A percentile compares a stretch with the other conserved stretches of the same genome.
These are phyloP conservation scores for Phaeoacremonium minimum DNA, from an alignment of 2,329 filamentous ascomycete genomes.

Conservation along the genomic window DNA sequence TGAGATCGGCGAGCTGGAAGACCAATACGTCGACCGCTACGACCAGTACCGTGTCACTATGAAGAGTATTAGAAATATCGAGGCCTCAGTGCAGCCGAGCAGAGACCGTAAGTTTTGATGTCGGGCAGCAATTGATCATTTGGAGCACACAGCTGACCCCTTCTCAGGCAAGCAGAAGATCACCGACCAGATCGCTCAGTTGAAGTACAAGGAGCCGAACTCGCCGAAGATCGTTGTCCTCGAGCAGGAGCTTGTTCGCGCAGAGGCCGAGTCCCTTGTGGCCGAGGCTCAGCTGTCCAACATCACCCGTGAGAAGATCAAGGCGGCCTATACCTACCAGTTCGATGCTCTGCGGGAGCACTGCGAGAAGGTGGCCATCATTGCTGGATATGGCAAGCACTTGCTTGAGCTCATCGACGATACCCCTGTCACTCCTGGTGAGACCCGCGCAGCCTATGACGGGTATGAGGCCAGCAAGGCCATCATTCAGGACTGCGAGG, in stretches of 20 bases:
- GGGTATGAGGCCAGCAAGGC: conserved; percentile 98
- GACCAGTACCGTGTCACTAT: conserved; percentile 99
- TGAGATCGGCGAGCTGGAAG: conserved; percentile 96
- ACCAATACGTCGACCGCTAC: conserved; percentile 97
- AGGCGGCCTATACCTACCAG: conserved; percentile 96
- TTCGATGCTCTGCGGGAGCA: conserved; percentile 97
- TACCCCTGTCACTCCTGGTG: conserved; percentile 92
- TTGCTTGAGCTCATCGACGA: conserved; percentile 96
- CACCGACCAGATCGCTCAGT: conserved; percentile 94
- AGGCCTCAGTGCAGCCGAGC: conserved; percentile 96
- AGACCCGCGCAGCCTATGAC: conserved; percentile 93
- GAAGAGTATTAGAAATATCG: conserved; percentile 99
- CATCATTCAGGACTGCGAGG: conserved; percentile 98
- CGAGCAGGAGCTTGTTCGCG: conserved; percentile 96
- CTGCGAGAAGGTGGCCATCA: conserved; percentile 96
- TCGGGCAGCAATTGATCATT: too few species aligned
- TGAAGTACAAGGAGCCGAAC: conserved; percentile 99
- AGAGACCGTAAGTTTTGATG: conserved; percentile 70
- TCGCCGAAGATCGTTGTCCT: conserved; percentile 96
- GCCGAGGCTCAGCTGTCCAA: conserved; percentile 98
- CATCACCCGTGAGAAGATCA: conserved; percentile 99
- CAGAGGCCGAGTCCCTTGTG: conserved; percentile 97
- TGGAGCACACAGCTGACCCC: neutral
- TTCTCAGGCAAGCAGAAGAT: conserved; percentile 92
- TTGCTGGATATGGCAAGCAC: conserved; percentile 96